Conservation (phyloP, 148 eudicot genomes). For the Talinum fruticosum region DNA sequence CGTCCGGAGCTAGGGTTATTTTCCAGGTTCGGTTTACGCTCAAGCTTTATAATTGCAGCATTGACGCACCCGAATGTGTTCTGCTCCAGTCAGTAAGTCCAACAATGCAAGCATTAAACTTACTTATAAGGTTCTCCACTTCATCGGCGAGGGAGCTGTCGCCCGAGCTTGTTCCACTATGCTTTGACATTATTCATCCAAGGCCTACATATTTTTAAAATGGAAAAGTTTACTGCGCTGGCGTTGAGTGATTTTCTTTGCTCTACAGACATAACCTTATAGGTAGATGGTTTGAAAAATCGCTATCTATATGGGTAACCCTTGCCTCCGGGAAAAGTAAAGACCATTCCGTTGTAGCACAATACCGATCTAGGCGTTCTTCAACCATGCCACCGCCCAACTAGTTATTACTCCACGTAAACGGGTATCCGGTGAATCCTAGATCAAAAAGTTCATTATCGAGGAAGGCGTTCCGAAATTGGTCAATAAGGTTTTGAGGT, state of each 20-base stretch:
- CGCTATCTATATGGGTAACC: neutral
- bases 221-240: neutral
- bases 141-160: accelerated
- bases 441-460: neutral
- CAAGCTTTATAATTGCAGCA: neutral
- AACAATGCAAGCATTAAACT: no score
- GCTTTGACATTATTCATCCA: neutral
- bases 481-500: neutral
- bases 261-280: neutral
- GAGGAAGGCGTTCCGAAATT: neutral
- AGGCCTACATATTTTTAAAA: neutral
- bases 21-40: accelerated
- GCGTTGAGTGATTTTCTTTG: accelerated
- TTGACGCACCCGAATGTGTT: neutral
- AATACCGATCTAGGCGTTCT: neutral
- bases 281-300: neutral
- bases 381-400: neutral
- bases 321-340: neutral
- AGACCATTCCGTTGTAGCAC: neutral
- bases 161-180: neutral
- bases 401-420: neutral
- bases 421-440: neutral
- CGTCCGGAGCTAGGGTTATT: neutral
- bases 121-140: accelerated
- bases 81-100: neutral